Conservation (phyloP, 2,329 filamentous ascomycete genomes). For the Elsinoe necatrix region DNA sequence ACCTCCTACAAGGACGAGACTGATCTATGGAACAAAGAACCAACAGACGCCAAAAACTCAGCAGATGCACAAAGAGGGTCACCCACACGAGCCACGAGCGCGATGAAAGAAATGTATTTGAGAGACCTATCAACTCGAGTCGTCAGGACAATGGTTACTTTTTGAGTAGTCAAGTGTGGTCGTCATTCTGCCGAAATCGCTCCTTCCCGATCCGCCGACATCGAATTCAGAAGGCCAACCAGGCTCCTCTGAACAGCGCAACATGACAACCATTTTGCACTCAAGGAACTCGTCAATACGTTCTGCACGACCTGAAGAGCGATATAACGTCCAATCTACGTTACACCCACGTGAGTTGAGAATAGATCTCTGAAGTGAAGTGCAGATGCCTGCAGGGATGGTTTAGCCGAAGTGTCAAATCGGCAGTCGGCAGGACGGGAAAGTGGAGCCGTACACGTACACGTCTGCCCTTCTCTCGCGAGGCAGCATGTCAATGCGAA, state of each 20-base stretch:
- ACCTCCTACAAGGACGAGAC: not conserved
- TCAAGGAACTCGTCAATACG: too few species aligned
- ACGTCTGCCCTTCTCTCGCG: not conserved
- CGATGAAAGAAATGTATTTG: not conserved
- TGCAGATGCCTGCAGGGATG: not conserved
- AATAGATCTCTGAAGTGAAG: not conserved
- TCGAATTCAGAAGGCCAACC: too few species aligned
- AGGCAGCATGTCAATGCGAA: not conserved
- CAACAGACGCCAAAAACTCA: not conserved
- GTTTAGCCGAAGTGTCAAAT: conserved; percentile 2
- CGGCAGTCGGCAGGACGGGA: not conserved
- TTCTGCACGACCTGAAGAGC: not conserved
- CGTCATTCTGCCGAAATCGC: not conserved
- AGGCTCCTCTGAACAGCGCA: too few species aligned
- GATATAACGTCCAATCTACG: not conserved
- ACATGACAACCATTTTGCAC: too few species aligned
- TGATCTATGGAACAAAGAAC: not conserved
- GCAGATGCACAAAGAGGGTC: not conserved
- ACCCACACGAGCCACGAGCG: not conserved
- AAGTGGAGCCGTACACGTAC: conserved; percentile 10
- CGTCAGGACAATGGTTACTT: not conserved
- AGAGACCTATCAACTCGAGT: not conserved
- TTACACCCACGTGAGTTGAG: not conserved
- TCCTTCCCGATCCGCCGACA: not conserved
- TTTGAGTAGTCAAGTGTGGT: not conserved